phyloP scores from a whole-genome alignment of 2,329 filamentous ascomycete species.

The Verticillium tricorpus region DNA sequence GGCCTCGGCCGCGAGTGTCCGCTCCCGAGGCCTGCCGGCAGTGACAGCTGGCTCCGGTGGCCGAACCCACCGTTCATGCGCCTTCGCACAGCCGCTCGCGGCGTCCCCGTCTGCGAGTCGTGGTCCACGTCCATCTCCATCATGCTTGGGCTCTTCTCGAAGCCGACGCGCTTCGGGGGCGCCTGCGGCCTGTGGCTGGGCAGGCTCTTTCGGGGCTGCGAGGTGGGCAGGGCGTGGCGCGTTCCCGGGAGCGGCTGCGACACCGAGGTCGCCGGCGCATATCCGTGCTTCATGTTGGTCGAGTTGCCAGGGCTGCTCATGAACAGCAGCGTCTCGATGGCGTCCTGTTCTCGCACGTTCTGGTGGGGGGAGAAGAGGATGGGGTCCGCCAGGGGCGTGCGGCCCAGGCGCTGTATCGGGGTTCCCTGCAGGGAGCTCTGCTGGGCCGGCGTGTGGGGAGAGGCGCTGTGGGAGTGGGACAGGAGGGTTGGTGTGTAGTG shows the following conservation, averaged over 20 bases:
- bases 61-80: slow-evolving; percentile 17
- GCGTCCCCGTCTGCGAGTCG: slow-evolving; percentile 30
- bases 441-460: slow-evolving; percentile 25
- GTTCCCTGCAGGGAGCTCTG: slow-evolving; percentile 17
- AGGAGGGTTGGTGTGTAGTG: slow-evolving; percentile 45
- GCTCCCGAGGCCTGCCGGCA: slow-evolving; percentile 43
- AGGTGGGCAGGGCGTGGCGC: slow-evolving; percentile 38
- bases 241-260: slow-evolving; percentile 5
- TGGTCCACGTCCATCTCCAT: slow-evolving; percentile 40
- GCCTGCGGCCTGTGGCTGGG: slow-evolving; percentile 41
- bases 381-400: slow-evolving; percentile 39
- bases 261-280: slow-evolving; percentile 36
- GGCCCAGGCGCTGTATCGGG: slow-evolving; percentile 25
- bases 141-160: slow-evolving; percentile 39
- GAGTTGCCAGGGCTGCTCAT: slow-evolving; percentile 78
- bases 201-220: slow-evolving; percentile 46
- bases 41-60: slow-evolving; percentile 37
- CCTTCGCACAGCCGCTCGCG: slow-evolving; percentile 22
- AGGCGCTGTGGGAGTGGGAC: slow-evolving; percentile 43
- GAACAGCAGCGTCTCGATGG: slow-evolving; percentile 74
- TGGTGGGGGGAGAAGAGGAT: slow-evolving; percentile 66
- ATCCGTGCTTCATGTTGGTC: slow-evolving; percentile 53
- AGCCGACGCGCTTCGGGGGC: slow-evolving; percentile 40
- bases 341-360: slow-evolving; percentile 70
- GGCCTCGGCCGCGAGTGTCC: slow-evolving; percentile 32